A percentile compares a stretch with the other conserved stretches of the same genome.
Conservation (phyloP, 2,329 filamentous ascomycete species). For the Colletotrichum ledebouriae region DNA sequence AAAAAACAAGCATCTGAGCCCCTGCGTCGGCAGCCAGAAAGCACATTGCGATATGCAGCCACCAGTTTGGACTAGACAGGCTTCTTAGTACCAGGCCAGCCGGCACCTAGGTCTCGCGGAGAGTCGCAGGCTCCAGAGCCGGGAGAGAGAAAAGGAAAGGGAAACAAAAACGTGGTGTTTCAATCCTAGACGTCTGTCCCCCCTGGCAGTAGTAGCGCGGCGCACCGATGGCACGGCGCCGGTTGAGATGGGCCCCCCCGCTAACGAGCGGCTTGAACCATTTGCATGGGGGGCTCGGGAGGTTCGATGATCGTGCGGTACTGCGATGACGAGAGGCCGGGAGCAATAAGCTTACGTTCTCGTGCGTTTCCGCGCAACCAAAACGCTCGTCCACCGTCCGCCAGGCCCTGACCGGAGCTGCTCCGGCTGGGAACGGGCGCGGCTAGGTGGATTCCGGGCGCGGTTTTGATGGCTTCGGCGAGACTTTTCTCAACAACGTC, state of each 20-base stretch:
- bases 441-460: neutral
- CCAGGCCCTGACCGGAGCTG: neutral
- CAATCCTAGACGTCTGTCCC: neutral
- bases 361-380: slow-evolving; percentile 32
- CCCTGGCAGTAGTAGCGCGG: slow-evolving; percentile 34
- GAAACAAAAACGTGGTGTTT: slow-evolving; percentile 10
- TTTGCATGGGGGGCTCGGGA: neutral
- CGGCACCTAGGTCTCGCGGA: neutral
- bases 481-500: slow-evolving; percentile 10
- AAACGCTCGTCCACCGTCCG: neutral
- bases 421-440: neutral
- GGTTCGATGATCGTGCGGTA: slow-evolving; percentile 6
- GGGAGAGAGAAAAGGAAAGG: neutral
- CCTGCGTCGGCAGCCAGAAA: neutral
- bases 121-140: neutral
- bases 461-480: neutral
- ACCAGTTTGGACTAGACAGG: slow-evolving; percentile 5
- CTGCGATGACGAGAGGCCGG: slow-evolving; percentile 11
- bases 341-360: slow-evolving; percentile 17
- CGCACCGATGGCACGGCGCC: slow-evolving; percentile 29
- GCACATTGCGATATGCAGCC: slow-evolving; percentile 4
- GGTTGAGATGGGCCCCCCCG: slow-evolving; percentile 29
- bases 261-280: slow-evolving; percentile 13
- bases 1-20: slow-evolving; percentile 24
- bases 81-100: slow-evolving; percentile 8